Percentiles rank a stretch among this genome's conserved stretches.
These are phyloP conservation scores for Ambrosiella cleistominuta DNA, from an alignment of 2,329 filamentous ascomycete genomes.

Conservation along the genomic window DNA sequence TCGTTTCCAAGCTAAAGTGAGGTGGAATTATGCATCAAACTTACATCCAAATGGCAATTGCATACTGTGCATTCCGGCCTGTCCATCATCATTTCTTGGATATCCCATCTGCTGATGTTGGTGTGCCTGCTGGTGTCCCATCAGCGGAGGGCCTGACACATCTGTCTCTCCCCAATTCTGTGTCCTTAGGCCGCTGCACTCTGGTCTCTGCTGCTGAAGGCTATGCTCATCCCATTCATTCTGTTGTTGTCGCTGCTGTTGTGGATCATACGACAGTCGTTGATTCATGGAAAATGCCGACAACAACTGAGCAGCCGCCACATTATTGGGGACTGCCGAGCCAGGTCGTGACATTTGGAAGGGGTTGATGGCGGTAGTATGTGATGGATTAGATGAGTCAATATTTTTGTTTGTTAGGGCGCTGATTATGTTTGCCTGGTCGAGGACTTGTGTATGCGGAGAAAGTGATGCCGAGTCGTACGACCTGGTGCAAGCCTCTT, in stretches of 20 bases:
- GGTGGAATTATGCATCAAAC: conserved; percentile 18
- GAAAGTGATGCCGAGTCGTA: no score
- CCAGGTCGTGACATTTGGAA: conserved; percentile 7
- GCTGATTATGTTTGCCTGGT: no score
- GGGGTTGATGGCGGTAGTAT: not conserved
- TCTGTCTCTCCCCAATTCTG: no score
- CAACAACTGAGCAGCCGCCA: conserved; percentile 11
- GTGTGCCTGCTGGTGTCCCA: not conserved
- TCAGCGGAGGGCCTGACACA: no score
- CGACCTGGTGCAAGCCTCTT: no score
- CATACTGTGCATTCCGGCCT: conserved; percentile 22
- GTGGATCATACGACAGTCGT: conserved; percentile 1
- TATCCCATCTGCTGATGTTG: not conserved
- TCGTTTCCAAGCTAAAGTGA: conserved; percentile 10
- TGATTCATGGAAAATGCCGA: conserved; percentile 12
- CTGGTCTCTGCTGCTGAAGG: not conserved
- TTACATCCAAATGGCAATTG: conserved; percentile 51
- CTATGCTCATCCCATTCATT: not conserved
- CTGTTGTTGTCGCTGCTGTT: not conserved
- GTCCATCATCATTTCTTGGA: conserved; percentile 13
- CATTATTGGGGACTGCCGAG: conserved; percentile 5
- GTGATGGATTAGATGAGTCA: not conserved
- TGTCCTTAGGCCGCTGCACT: no score
- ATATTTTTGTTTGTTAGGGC: no score
- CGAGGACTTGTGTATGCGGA: no score